A percentile compares a stretch with the other conserved stretches of the same genome.
These are phyloP conservation scores for Hyphodiscus sp. DNA, from an alignment of 2,329 filamentous ascomycete genomes.

Conservation along the genomic window DNA sequence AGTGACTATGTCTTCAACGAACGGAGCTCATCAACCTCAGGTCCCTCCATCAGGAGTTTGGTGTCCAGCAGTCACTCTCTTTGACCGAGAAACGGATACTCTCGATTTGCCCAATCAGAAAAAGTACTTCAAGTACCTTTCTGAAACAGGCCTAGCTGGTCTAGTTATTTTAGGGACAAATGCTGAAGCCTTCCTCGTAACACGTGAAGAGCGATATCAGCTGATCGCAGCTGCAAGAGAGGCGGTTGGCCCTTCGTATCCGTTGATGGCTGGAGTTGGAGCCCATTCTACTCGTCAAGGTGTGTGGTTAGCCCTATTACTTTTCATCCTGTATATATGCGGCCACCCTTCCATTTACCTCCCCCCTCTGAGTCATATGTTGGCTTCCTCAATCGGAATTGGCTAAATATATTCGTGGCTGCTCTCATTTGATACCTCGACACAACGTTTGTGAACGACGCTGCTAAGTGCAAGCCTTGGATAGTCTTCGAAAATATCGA, in stretches of 20 bases:
- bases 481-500: constrained; percentile 41
- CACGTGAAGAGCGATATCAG: constrained; percentile 39
- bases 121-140: constrained; percentile 41
- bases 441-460: no score
- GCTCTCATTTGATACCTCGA: no score
- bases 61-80: constrained; percentile 44
- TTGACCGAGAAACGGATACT: constrained; percentile 37
- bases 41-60: constrained; percentile 34
- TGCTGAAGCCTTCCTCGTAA: constrained; percentile 43
- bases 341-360: no score
- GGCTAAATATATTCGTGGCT: no score
- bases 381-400: no score
- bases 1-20: background rate
- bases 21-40: constrained; percentile 2
- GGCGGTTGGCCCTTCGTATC: constrained; percentile 39
- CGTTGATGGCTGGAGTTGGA: constrained; percentile 44
- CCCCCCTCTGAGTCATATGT: no score
- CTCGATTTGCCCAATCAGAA: constrained; percentile 37
- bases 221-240: constrained; percentile 38
- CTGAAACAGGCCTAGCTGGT: constrained; percentile 37
- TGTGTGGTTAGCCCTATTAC: background rate
- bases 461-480: constrained; percentile 37
- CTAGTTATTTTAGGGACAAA: constrained; percentile 44
- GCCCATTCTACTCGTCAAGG: constrained; percentile 43
- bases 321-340: background rate